phyloP scores from a whole-genome alignment of 768 basidiomycete species.

The Trametes punicea region DNA sequence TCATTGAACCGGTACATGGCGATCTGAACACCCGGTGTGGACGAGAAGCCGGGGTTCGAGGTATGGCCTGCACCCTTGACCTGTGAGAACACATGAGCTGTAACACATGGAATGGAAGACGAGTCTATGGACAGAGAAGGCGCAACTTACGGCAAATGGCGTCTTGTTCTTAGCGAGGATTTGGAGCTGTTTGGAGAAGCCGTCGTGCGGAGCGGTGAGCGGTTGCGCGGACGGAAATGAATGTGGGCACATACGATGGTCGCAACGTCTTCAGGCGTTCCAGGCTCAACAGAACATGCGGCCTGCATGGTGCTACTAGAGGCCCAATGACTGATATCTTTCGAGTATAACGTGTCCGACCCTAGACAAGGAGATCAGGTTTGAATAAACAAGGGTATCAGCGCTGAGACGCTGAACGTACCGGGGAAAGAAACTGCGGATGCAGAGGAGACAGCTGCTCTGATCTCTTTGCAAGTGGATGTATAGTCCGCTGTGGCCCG shows the following conservation, averaged over 20 bases:
- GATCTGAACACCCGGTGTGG: conserved; percentile 35
- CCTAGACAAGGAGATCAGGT: neutral
- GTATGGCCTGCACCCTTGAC: conserved; percentile 37
- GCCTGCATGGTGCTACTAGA: conserved; percentile 44
- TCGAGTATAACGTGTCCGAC: conserved; percentile 31
- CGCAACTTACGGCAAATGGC: conserved; percentile 50
- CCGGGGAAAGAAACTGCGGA: conserved; percentile 46
- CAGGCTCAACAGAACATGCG: conserved; percentile 58
- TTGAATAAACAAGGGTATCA: too few species aligned
- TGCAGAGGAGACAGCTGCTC: conserved; percentile 36
- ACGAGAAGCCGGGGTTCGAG: conserved; percentile 34
- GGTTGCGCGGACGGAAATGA: neutral
- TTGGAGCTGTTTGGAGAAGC: conserved; percentile 36
- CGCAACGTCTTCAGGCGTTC: conserved; percentile 47
- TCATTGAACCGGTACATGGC: conserved; percentile 31
- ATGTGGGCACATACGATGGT: conserved; percentile 40
- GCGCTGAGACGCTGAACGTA: conserved; percentile 21
- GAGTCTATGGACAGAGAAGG: neutral
- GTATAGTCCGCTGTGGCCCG: neutral
- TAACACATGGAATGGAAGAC: neutral
- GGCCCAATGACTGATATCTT: conserved; percentile 51
- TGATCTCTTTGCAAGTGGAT: conserved; percentile 36
- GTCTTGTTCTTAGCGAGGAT: conserved; percentile 43
- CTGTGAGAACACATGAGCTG: conserved; percentile 11
- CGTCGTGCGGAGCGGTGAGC: neutral